Percentiles rank a stretch among this genome's conserved stretches.
These are phyloP conservation scores for Phyllosticta ampelicida DNA, from an alignment of 2,329 filamentous ascomycete genomes.

Conservation along the genomic window DNA sequence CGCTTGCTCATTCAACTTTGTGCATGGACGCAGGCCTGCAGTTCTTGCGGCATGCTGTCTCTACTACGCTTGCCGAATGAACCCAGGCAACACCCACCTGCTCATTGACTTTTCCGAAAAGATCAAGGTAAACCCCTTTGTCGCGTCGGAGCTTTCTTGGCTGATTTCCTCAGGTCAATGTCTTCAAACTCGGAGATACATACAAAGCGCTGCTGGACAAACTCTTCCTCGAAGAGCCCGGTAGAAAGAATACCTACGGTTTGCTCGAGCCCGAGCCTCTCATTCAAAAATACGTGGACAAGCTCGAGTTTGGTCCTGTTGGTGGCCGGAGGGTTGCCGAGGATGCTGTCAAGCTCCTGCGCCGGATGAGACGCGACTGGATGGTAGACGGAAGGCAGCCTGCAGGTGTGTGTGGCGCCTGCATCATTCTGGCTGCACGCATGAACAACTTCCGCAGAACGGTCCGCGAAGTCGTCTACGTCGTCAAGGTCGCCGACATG, in stretches of 20 bases:
- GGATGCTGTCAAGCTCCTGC: conserved; percentile 77
- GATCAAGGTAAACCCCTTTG: conserved; percentile 35
- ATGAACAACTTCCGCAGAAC: conserved; percentile 98
- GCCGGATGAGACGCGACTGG: conserved; percentile 94
- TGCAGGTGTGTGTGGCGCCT: conserved; percentile 87
- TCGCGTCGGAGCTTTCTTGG: background rate
- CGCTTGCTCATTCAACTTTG: conserved; percentile 49
- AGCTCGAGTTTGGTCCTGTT: conserved; percentile 78
- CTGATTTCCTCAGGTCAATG: conserved; percentile 51
- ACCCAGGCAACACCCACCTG: conserved; percentile 74
- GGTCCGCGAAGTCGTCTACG: conserved; percentile 90
- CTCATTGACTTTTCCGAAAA: conserved; percentile 92
- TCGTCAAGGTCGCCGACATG: conserved; percentile 89
- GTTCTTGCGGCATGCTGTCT: conserved; percentile 76
- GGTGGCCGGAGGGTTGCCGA: conserved; percentile 71
- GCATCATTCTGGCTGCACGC: conserved; percentile 83
- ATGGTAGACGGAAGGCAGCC: conserved; percentile 91
- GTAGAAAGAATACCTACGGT: conserved; percentile 31
- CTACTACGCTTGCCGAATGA: conserved; percentile 72
- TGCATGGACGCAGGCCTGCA: conserved; percentile 62
- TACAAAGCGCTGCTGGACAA: conserved; percentile 72
- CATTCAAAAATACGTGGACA: conserved; percentile 81
- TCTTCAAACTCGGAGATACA: conserved; percentile 81
- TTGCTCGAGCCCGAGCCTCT: conserved; percentile 74
- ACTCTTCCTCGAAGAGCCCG: conserved; percentile 51